Evolutionary conservation across 805 yeast genomes (phyloP), one percentile per base, ranked within the genome.

Genomic region (Candida ovalis): DNA sequence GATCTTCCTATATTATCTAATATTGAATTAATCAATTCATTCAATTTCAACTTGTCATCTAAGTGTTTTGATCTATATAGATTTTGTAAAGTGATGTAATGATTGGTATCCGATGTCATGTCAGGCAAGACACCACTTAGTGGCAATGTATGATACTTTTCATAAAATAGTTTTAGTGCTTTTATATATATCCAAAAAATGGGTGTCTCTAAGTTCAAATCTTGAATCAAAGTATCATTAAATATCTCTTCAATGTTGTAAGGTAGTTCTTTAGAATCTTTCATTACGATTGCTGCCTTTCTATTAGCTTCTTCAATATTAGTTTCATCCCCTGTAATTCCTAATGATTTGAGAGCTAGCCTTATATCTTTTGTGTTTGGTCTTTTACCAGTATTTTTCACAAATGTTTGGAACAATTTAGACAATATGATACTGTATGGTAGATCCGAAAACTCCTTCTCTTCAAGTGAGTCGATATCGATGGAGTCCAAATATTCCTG

Each of bases 41-140:
- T n/a, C 4, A 72, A 56, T 52, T 83, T 74, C 9, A 43, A 27
- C 21, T 60, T 55, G 62, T 90, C 96, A 1, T 49, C 42, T 9
- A 56, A 48, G 1, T 86, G 82, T 57, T 84, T 84, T 1, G 61
- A 67, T 17, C 74, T 63, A 60, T 88, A 92, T 3, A 88, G 56
- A 0, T 59, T 59, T 61, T 82, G 86, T 33, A 92, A 65, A 8
- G 58, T 63, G 2, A 84, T 71, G 62, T 86, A 92, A 47, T 71
- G 71, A 8, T 67, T 64, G 0, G 96, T 84, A 51, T 82, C 80
- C 0, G 96, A 79, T 19, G 87, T 85, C 97, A 92, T 92, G 62
- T 91, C 98, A 0, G 96, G 96, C 5, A 91, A 61, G 0, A 70
- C 75, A 0, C 96, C 96, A 2, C 84, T 73, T 1, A 88, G 64